phyloP scores from a whole-genome alignment of 176 grass and related monocot genomes.

The Typha latifolia region DNA sequence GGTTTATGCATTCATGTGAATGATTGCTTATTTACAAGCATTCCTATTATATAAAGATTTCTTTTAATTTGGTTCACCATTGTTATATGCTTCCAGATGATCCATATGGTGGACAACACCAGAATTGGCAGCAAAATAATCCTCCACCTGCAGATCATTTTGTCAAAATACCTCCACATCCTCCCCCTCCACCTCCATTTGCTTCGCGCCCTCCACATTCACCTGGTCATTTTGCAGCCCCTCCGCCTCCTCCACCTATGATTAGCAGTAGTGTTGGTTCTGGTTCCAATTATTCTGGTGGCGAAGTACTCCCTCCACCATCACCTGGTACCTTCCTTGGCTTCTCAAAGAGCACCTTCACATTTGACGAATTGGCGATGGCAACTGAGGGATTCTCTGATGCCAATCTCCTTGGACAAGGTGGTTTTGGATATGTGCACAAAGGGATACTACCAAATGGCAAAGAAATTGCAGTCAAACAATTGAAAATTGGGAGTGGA shows the following conservation, averaged over 20 bases:
- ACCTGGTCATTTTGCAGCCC: background rate
- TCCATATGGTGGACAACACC: conserved; percentile 44
- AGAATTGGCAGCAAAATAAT: conserved; percentile 74
- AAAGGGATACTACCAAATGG: conserved; percentile 60
- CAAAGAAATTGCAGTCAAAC: conserved; percentile 73
- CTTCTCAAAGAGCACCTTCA: conserved; percentile 80
- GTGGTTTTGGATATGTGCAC: conserved; percentile 81
- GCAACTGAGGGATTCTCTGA: conserved; percentile 72
- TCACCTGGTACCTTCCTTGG: conserved; percentile 27
- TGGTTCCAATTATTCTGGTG: conserved; percentile 58
- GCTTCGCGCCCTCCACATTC: conserved; percentile 43
- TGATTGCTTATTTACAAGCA: no score
- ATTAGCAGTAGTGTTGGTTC: conserved; percentile 53
- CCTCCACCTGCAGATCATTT: conserved; percentile 56
- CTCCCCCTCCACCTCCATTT: conserved; percentile 33
- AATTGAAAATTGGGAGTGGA: conserved; percentile 61
- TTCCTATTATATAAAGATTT: background rate
- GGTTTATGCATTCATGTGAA: no score
- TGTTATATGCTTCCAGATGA: conserved; percentile 45
- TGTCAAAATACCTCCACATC: conserved; percentile 43
- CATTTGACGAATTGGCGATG: conserved; percentile 52
- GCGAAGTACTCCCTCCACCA: conserved; percentile 32
- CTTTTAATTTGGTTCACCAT: background rate
- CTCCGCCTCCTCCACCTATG: conserved; percentile 38
- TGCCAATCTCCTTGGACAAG: conserved; percentile 78